Base-by-base conservation (phyloP, 257 asterid species). In the Verbascum thapsus region DNA sequence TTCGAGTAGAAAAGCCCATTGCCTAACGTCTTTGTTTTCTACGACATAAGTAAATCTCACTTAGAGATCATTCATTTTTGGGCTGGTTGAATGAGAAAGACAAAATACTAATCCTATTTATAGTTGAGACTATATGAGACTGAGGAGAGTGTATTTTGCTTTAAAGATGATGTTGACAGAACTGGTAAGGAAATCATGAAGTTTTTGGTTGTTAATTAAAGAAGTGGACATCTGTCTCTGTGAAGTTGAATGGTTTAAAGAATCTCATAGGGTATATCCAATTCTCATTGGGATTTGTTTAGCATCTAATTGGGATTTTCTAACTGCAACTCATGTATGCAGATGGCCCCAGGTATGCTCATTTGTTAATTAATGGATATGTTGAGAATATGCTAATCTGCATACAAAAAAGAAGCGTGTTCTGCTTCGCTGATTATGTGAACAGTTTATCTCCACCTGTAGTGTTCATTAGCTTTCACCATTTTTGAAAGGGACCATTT, bases 251-350 rank as follows among this genome's bases (percentile, higher is more conserved):
- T 55, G 76, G 78, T 76, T 60, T 44, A 67, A 76, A 74, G 87
- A 53, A 77, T 78, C 70, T 77, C 56, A 7, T n/a, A 32, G 4
- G 80, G 87, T 41, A 81, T 75, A 81, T 78, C 78, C 84, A 77
- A 64, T 22, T 26, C 12, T 22, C 64, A 20, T n/a, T 52, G 58
- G 63, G 65, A 62, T 41, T 74, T 63, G 48, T 78, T 58, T 63
- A 58, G 58, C 71, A 17, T 32, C 63, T 73, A 64, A 54, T 55
- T 44, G 52, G 66, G 52, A 53, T 64, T 49, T 54, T 50, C 54
- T 52, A 56, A 60, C 59, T 52, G 81, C 66, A 57, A 38, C 75
- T 18, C 66, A 40, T 53, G 77, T 51, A 41, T 26, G 52, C 49
- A 48, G 54, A 67, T 66, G 67, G 61, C 54, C 60, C 66, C 64